Conservation (phyloP, 1,284 basidiomycete genomes). For the Amylostereum chailletii region DNA sequence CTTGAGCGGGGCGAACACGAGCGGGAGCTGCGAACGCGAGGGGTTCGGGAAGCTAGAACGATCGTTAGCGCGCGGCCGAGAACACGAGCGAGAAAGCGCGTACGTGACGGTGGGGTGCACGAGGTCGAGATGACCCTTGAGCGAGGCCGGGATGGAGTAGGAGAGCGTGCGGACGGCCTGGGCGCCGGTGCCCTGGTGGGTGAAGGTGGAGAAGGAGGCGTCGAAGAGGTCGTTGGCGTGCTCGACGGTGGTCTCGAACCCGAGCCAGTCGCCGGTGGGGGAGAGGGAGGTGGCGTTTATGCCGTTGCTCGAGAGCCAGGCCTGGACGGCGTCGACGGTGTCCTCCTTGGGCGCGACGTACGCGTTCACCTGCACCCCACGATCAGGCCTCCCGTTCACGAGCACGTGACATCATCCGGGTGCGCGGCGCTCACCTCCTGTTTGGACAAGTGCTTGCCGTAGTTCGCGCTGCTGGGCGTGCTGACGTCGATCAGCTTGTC, state of each 20-base stretch:
- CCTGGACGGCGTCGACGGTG: constrained; percentile 24
- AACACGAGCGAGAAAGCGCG: constrained; percentile 1
- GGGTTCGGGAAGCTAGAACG: constrained; percentile 11
- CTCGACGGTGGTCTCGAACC: constrained; percentile 26
- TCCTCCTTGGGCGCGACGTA: constrained; percentile 26
- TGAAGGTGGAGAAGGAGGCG: constrained; percentile 29
- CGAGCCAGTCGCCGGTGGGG: constrained; percentile 32
- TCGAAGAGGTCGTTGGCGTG: constrained; percentile 30
- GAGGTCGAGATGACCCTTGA: constrained; percentile 28
- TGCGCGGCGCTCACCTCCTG: constrained; percentile 17
- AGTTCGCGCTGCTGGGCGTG: constrained; percentile 21
- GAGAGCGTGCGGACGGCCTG: constrained; percentile 27
- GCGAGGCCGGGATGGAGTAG: constrained; percentile 31
- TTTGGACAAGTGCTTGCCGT: constrained; percentile 22
- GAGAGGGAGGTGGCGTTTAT: constrained; percentile 23
- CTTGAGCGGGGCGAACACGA: neutral
- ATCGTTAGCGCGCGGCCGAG: neutral
- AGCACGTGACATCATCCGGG: constrained; percentile 21
- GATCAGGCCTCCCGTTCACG: neutral
- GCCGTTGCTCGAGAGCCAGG: constrained; percentile 28
- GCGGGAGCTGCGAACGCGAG: neutral
- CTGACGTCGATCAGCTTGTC: constrained; percentile 19
- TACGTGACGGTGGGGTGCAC: constrained; percentile 32
- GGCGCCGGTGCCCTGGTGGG: constrained; percentile 23
- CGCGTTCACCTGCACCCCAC: constrained; percentile 22